These are phyloP conservation scores for Dictyophora rubrovolvata DNA, from an alignment of 768 basidiomycete genomes.

Conservation along the genomic window DNA sequence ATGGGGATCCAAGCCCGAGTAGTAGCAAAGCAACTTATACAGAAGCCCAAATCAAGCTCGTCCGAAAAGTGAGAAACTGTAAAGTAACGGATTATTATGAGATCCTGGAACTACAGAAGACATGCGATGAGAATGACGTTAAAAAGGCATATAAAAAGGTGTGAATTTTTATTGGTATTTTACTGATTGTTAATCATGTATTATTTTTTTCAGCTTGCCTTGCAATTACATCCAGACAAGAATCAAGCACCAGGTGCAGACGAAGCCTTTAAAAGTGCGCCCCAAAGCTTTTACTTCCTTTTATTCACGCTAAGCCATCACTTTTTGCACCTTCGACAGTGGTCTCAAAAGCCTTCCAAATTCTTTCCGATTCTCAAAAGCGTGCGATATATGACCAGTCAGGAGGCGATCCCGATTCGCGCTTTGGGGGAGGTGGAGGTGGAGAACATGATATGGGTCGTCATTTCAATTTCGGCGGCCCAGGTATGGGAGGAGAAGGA, in stretches of 20 bases:
- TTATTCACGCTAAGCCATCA: neutral
- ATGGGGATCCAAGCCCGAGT: conserved; percentile 4
- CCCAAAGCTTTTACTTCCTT: neutral
- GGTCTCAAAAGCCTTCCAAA: conserved; percentile 96
- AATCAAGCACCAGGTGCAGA: conserved; percentile 98
- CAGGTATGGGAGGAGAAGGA: conserved; percentile 31
- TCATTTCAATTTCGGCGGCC: conserved; percentile 33
- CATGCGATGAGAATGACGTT: conserved; percentile 74
- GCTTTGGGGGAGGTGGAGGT: conserved; percentile 61
- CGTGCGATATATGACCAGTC: conserved; percentile 77
- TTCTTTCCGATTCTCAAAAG: conserved; percentile 80
- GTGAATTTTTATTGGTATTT: neutral
- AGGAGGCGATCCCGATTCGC: conserved; percentile 83
- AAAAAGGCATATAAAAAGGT: conserved; percentile 98
- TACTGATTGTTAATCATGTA: neutral
- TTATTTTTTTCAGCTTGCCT: conserved; percentile 44
- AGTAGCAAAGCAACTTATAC: conserved; percentile 82
- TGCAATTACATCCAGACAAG: conserved; percentile 86
- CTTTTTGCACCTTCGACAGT: conserved; percentile 35
- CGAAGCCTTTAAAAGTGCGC: conserved; percentile 93
- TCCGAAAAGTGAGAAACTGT: conserved; percentile 78
- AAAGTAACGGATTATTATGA: conserved; percentile 90
- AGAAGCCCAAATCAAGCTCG: conserved; percentile 68
- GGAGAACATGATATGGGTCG: conserved; percentile 32
- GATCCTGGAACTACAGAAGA: conserved; percentile 69